Conservation (phyloP, 148 eudicot species). For the Chenopodium formosanum region DNA sequence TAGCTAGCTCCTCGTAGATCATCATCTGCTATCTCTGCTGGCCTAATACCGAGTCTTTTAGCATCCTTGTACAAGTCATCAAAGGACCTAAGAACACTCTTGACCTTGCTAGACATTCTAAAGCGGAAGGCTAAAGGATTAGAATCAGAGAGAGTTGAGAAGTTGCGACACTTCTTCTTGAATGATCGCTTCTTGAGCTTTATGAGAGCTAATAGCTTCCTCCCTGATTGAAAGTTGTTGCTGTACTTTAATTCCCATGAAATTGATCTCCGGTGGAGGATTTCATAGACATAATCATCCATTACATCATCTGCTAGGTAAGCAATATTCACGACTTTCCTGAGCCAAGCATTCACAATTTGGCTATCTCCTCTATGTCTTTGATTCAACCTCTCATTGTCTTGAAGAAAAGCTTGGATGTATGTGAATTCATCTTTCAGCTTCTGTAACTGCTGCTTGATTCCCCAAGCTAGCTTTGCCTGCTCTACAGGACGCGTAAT, state of each 20-base stretch:
- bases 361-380: not conserved
- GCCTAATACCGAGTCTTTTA: constrained; percentile 23
- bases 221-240: not conserved
- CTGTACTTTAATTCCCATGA: not conserved
- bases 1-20: not conserved
- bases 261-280: not conserved
- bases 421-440: constrained; percentile 16
- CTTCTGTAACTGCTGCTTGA: constrained; percentile 9
- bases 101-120: constrained; percentile 17
- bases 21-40: constrained; percentile 12
- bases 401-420: constrained; percentile 19
- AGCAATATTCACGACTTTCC: constrained; percentile 16
- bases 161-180: not conserved
- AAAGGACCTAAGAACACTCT: constrained; percentile 15
- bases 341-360: constrained; percentile 12
- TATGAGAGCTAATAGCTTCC: not conserved
- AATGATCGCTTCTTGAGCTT: not conserved
- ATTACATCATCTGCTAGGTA: constrained; percentile 17
- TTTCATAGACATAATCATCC: constrained; percentile 13
- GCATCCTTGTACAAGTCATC: constrained; percentile 18
- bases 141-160: not conserved
- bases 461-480: constrained; percentile 20
- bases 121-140: constrained; percentile 2
- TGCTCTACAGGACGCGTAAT: constrained; percentile 13
- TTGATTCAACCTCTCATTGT: constrained; percentile 3